These are phyloP conservation scores for Pythium utonaiense DNA, from an alignment of 352 stramenopile species.

Conservation along the genomic window DNA sequence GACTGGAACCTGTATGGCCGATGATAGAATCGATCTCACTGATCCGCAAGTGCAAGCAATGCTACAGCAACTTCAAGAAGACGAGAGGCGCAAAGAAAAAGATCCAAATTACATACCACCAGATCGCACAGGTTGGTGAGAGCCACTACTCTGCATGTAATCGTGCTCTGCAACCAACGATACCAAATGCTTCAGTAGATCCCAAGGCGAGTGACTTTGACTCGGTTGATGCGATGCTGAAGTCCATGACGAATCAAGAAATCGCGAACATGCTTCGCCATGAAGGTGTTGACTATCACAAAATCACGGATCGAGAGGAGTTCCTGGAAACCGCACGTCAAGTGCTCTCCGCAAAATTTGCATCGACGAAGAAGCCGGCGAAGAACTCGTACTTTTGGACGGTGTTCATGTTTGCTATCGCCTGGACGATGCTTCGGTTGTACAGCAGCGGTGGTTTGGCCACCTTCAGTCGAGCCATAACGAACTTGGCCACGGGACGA, in stretches of 20 bases:
- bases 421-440: slow-evolving; percentile 65
- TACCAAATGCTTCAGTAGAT: slow-evolving; percentile 1
- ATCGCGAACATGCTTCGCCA: slow-evolving; percentile 55
- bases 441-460: slow-evolving; percentile 65
- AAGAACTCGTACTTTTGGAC: slow-evolving; percentile 51
- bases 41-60: slow-evolving; percentile 73
- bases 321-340: slow-evolving; percentile 72
- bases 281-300: slow-evolving; percentile 76
- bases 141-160: not conserved
- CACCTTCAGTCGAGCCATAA: slow-evolving; percentile 10
- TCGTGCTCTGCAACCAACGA: not conserved
- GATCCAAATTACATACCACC: slow-evolving; percentile 16
- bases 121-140: slow-evolving; percentile 12
- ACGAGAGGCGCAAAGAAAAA: slow-evolving; percentile 42
- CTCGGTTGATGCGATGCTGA: slow-evolving; percentile 70
- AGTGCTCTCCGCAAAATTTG: slow-evolving; percentile 58
- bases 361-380: slow-evolving; percentile 11
- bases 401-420: slow-evolving; percentile 50
- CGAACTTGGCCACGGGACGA: not conserved
- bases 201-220: slow-evolving; percentile 21
- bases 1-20: too few relatives aligned
- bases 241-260: slow-evolving; percentile 69
- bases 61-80: slow-evolving; percentile 74
- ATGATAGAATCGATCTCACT: slow-evolving; percentile 70
- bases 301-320: slow-evolving; percentile 67